A percentile compares a stretch with the other conserved stretches of the same genome.
phyloP scores from a whole-genome alignment of 805 yeast species.

The Candida argentea region DNA sequence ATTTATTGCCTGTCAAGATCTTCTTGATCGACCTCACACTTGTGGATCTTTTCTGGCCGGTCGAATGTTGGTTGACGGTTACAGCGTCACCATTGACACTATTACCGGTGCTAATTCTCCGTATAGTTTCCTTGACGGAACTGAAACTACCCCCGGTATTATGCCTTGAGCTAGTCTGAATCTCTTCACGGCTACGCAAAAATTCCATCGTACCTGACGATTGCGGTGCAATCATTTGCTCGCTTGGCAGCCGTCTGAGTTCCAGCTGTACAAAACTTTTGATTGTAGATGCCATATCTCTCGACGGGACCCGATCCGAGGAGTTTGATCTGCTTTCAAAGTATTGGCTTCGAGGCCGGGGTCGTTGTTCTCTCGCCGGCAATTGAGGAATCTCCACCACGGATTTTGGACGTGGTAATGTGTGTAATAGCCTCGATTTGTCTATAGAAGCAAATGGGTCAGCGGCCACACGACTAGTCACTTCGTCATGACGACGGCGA shows the following conservation, averaged over 20 bases:
- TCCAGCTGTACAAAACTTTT: too few relatives aligned
- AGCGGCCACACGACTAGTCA: constrained; percentile 1
- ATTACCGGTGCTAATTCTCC: constrained; percentile 33
- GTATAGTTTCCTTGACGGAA: constrained; percentile 21
- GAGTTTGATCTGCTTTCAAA: too few relatives aligned
- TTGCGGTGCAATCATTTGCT: constrained; percentile 11
- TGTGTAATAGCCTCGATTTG: constrained; percentile 22
- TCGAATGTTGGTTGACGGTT: constrained; percentile 9
- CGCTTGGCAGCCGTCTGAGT: too few relatives aligned
- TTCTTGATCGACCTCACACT: constrained; percentile 22
- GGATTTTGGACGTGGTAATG: too few relatives aligned
- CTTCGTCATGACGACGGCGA: neutral
- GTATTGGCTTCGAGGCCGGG: too few relatives aligned
- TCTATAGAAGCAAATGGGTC: constrained; percentile 38
- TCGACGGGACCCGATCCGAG: too few relatives aligned
- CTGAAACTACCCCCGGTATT: constrained; percentile 34
- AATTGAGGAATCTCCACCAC: too few relatives aligned
- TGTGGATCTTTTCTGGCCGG: constrained; percentile 13
- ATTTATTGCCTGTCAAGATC: constrained; percentile 16
- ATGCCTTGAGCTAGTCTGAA: constrained; percentile 10
- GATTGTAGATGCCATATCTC: too few relatives aligned
- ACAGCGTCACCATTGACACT: constrained; percentile 7
- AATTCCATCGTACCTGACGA: constrained; percentile 24
- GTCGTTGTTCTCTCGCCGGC: too few relatives aligned
- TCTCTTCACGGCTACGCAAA: constrained; percentile 23